These are phyloP conservation scores for Suillus lakei DNA, from an alignment of 768 basidiomycete genomes.

Conservation along the genomic window DNA sequence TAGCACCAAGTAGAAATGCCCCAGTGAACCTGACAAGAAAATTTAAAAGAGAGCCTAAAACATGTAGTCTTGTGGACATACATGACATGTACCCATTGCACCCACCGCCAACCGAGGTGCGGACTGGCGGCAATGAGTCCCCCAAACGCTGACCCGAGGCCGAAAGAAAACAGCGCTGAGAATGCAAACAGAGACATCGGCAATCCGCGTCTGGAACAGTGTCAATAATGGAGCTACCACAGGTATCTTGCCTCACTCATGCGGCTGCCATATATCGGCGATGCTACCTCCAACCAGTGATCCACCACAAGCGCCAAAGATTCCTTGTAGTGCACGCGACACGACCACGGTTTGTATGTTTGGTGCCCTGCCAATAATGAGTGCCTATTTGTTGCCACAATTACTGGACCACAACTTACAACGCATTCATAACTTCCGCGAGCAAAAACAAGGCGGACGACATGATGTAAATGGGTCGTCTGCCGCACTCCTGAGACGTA, in stretches of 20 bases:
- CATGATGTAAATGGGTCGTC: conserved; percentile 62
- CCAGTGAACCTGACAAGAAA: conserved; percentile 51
- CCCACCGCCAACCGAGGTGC: conserved; percentile 75
- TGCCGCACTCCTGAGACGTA: conserved; percentile 57
- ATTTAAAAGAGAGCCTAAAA: background rate
- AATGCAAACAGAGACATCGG: conserved; percentile 78
- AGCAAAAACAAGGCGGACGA: conserved; percentile 53
- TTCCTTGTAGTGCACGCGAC: conserved; percentile 63
- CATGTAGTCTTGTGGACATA: conserved; percentile 25
- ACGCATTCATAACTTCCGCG: conserved; percentile 49
- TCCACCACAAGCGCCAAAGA: conserved; percentile 65
- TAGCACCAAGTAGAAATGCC: conserved; percentile 50
- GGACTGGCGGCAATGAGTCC: conserved; percentile 68
- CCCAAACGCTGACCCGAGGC: conserved; percentile 63
- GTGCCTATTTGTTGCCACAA: background rate
- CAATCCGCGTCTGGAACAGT: conserved; percentile 58
- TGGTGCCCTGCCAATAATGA: conserved; percentile 32
- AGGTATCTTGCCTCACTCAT: conserved; percentile 48
- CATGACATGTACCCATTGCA: conserved; percentile 80
- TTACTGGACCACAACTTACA: conserved; percentile 26
- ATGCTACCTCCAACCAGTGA: conserved; percentile 74
- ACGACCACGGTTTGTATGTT: conserved; percentile 61
- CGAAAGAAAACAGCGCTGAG: conserved; percentile 58
- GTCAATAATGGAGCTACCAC: background rate
- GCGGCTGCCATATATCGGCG: conserved; percentile 69